Evolutionary conservation across 805 yeast species (phyloP), one percentile per base, ranked within the genome.

Genomic region (Huiozyma naganishii): DNA sequence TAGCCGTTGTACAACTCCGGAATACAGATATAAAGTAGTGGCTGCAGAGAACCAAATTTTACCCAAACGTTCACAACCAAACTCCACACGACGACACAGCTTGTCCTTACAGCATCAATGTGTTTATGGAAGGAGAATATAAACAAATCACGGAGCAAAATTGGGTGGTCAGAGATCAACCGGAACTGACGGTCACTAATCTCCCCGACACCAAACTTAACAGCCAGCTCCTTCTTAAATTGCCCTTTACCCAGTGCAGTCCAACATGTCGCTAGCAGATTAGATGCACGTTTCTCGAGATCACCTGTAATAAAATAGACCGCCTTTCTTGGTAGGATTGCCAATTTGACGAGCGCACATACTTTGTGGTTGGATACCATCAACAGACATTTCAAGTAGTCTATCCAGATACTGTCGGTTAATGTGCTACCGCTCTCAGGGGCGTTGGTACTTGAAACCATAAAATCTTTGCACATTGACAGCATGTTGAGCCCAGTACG

Each of bases 111-210:
- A 53, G 88, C 79, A 28, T 65, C 66, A 5, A 72, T 61, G 57
- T 83, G 78, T 51, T 78, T 68, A 56, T 84, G 94, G 52, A 85
- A 70, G 39, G 83, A 78, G 55, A 82, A 74, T 37, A 80, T 70
- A 66, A 82, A 69, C 45, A 87, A 61, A 44, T 80, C 83, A 41
- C 75, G 75, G 36, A 85, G 64, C 28, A 86, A 70, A 32, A 79
- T 73, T 44, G 75, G 76, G 46, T 78, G 81, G 36, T 71, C 69
- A 36, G 67, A 67, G 32, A 80, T 70, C 47, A 85, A 75, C 52
- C 74, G 77, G 32, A 73, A 76, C 60, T 87, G 95, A 52, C 72
- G 77, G 0, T 89, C 88, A 36, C 89, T 84, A 48, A 79, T 74
- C 50, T 69, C 69, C 36, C 67, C 69, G 38, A 85, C 57, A 41